Base-by-base conservation (phyloP, 768 basidiomycete genomes). In the Tylopilus cervinicoccineus region DNA sequence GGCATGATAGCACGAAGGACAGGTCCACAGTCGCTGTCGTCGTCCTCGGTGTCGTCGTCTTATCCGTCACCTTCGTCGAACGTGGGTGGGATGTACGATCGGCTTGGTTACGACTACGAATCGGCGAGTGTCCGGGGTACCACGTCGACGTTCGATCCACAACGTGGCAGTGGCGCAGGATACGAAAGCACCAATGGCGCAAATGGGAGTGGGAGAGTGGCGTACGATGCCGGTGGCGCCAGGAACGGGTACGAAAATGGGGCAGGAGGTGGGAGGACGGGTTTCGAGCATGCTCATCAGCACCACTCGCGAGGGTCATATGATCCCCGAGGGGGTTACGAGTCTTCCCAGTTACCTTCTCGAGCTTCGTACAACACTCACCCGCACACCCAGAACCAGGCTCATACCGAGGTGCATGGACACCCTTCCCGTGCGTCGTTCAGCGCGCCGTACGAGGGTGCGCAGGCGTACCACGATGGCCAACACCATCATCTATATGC, bases 251-350 rank as follows among this genome's bases (percentile, higher is more conserved):
- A 65, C 32, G 56, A 64, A 13, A 48, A 40, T n/a, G 55, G 43
- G 6, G 8, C 48, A 2, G 50, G 44, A 26, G 29, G 45, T 10
- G 56, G 53, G 12, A 50, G 64, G 33, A 37, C 45, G 17, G 38
- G 54, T 4, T 66, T 60, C 38, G 54, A 66, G 14, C 64, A 68
- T 26, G 28, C 36, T 12, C 64, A 55, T n/a, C 63, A 67, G 17
- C 64, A 63, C 9, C 60, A 51, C 11, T 19, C 57, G 6, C 63
- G 66, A 31, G 54, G 46, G 12, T 62, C 62, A 8, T 68, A 66
- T 20, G 60, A 63, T 22, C 52, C 64, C 8, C 54, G 60, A 27
- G 43, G 38, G 8, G 40, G 52, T 19, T 67, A 67, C 50, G 69
- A 49, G 23, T 32, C 61, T 48, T 51, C 51, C 20, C 60, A 51